phyloP scores from a whole-genome alignment of 2,329 filamentous ascomycete genomes.

The Leptosphaerulina australis region DNA sequence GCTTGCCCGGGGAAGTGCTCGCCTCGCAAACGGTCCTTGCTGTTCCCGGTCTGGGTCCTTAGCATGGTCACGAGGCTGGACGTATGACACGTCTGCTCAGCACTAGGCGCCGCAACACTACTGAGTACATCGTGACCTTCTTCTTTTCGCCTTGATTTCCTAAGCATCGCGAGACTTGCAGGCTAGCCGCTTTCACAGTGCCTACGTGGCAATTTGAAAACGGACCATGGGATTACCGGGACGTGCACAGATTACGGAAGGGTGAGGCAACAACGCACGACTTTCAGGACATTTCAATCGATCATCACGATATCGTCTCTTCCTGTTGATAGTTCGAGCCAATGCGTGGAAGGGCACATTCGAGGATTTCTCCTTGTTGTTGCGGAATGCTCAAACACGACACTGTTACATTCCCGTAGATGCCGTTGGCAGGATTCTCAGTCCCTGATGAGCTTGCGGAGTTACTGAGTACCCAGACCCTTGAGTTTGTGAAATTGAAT shows the following conservation, averaged over 20 bases:
- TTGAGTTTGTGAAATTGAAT: too few relatives aligned
- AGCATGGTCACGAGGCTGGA: conserved; percentile 33
- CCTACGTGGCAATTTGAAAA: conserved; percentile 9
- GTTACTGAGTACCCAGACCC: too few relatives aligned
- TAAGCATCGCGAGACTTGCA: conserved; percentile 22
- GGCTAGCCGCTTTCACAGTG: conserved; percentile 8
- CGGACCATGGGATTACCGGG: not conserved
- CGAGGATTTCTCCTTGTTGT: not conserved
- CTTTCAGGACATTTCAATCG: not conserved
- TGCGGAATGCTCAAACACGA: not conserved
- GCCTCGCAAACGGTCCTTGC: conserved; percentile 20
- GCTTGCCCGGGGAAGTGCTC: conserved; percentile 26
- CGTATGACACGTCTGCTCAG: conserved; percentile 32
- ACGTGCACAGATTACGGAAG: not conserved
- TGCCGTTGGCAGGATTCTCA: too few relatives aligned
- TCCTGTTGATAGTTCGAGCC: not conserved
- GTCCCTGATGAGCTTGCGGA: too few relatives aligned
- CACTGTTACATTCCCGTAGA: too few relatives aligned
- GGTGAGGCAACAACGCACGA: not conserved
- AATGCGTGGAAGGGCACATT: not conserved
- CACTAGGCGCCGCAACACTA: conserved; percentile 38
- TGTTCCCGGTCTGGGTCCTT: conserved; percentile 20
- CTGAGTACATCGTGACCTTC: conserved; percentile 42
- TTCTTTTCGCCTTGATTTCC: conserved; percentile 27
- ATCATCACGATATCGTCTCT: not conserved